Evolutionary conservation across 179 eudicot species (phyloP).

Genomic region (Gypsophila paniculata): DNA sequence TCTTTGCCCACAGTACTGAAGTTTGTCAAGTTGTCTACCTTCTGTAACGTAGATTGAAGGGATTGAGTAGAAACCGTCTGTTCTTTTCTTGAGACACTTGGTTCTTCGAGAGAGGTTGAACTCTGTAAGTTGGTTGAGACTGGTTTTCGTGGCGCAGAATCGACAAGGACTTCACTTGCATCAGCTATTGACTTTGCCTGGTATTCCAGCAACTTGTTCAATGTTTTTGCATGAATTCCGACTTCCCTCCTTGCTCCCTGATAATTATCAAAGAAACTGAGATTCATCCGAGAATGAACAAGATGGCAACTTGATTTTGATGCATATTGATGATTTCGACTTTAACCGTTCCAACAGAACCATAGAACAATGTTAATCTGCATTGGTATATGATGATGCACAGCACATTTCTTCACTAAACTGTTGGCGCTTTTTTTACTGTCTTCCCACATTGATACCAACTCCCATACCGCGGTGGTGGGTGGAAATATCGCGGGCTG

Average conservation of each 20-base stretch:
- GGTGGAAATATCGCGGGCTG: too few relatives aligned
- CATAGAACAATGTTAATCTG: too few relatives aligned
- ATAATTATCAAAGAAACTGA: too few relatives aligned
- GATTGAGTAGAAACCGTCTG: constrained; percentile 22
- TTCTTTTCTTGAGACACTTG: constrained; percentile 19
- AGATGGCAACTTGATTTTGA: neutral
- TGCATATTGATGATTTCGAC: neutral
- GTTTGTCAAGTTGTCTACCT: constrained; percentile 5
- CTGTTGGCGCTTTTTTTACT: too few relatives aligned
- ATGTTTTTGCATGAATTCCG: constrained; percentile 71
- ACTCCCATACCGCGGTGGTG: too few relatives aligned
- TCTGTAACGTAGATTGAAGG: constrained; percentile 25
- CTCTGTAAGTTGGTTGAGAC: constrained; percentile 23
- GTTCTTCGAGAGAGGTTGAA: constrained; percentile 29
- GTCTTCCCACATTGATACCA: too few relatives aligned
- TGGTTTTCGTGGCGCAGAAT: constrained; percentile 29
- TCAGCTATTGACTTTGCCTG: constrained; percentile 28
- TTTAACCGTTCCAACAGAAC: too few relatives aligned
- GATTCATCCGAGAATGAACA: constrained; percentile 3
- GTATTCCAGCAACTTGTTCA: constrained; percentile 40
- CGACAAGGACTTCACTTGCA: constrained; percentile 16
- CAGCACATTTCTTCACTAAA: too few relatives aligned
- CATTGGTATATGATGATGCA: too few relatives aligned
- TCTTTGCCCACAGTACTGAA: constrained; percentile 5
- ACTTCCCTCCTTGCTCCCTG: constrained; percentile 96